Evolutionary conservation across 805 yeast genomes (phyloP).

Genomic region (Barnettozyma wickerhamii): DNA sequence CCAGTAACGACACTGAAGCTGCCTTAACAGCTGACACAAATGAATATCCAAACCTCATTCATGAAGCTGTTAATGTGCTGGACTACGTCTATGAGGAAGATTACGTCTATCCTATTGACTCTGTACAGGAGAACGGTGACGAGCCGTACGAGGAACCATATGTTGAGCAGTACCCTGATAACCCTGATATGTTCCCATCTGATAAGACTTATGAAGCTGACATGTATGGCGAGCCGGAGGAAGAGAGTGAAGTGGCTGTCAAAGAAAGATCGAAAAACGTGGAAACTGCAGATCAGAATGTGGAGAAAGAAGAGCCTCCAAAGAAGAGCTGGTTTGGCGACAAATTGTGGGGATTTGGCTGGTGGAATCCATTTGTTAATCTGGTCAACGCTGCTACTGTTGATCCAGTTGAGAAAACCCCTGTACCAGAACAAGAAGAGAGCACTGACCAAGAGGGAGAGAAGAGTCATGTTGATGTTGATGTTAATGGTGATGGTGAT

Average conservation of each 20-base stretch:
- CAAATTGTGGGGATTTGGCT: too few species aligned
- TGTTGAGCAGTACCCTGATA: not conserved
- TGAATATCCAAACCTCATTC: slow-evolving; percentile 1
- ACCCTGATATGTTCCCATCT: too few species aligned
- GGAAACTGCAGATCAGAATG: not conserved
- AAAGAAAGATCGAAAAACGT: too few species aligned
- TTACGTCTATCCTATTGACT: slow-evolving; percentile 2
- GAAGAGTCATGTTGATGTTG: not conserved
- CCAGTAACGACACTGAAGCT: too few species aligned
- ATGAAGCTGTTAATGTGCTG: slow-evolving; percentile 9
- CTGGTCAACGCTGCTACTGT: slow-evolving; percentile 1
- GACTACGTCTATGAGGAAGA: slow-evolving; percentile 8
- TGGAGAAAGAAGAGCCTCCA: not conserved
- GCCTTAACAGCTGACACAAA: not conserved
- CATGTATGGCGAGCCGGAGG: slow-evolving; percentile 1
- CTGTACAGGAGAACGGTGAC: not conserved
- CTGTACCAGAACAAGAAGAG: not conserved
- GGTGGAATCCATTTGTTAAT: not conserved
- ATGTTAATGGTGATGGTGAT: not conserved
- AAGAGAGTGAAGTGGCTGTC: too few species aligned
- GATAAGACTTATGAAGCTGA: too few species aligned
- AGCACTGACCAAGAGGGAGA: not conserved
- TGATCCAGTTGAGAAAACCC: slow-evolving; percentile 1
- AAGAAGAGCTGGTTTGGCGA: too few species aligned
- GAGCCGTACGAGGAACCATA: slow-evolving; percentile 1